Conservation (phyloP, 2,329 filamentous ascomycete genomes). For the Xylariaceae sp. region DNA sequence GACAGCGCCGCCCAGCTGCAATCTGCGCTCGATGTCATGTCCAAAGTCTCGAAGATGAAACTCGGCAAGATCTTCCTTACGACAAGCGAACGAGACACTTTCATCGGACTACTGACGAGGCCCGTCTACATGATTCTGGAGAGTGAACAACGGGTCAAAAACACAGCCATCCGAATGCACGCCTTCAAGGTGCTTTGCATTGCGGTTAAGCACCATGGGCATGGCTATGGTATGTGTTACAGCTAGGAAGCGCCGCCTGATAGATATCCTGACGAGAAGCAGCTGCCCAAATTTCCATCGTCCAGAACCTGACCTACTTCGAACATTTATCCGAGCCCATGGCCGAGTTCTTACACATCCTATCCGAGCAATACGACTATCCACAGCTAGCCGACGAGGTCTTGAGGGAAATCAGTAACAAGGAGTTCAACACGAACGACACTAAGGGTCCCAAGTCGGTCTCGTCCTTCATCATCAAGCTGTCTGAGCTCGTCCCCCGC, state of each 20-base stretch:
- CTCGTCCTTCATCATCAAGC: slow-evolving; percentile 87
- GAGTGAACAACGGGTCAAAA: slow-evolving; percentile 90
- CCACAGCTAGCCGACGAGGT: slow-evolving; percentile 94
- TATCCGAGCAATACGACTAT: slow-evolving; percentile 97
- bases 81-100: slow-evolving; percentile 93
- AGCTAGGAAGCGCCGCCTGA: background rate
- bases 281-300: slow-evolving; percentile 96
- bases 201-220: slow-evolving; percentile 95
- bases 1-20: slow-evolving; percentile 89
- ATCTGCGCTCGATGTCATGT: slow-evolving; percentile 88
- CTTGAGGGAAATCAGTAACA: slow-evolving; percentile 90
- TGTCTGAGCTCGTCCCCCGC: slow-evolving; percentile 89
- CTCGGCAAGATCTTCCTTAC: slow-evolving; percentile 92
- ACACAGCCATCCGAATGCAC: slow-evolving; percentile 88
- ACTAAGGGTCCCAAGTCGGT: slow-evolving; percentile 95
- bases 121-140: slow-evolving; percentile 94
- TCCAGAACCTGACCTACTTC: slow-evolving; percentile 97
- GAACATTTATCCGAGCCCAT: slow-evolving; percentile 98
- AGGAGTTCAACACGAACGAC: slow-evolving; percentile 97
- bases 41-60: slow-evolving; percentile 92
- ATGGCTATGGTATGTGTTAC: slow-evolving; percentile 76
- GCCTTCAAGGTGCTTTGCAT: slow-evolving; percentile 96
- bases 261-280: slow-evolving; percentile 25
- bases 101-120: slow-evolving; percentile 87
- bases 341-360: slow-evolving; percentile 95